These are phyloP conservation scores for Cicer bijugum DNA, from an alignment of 306 rosid genomes.

Conservation along the genomic window DNA sequence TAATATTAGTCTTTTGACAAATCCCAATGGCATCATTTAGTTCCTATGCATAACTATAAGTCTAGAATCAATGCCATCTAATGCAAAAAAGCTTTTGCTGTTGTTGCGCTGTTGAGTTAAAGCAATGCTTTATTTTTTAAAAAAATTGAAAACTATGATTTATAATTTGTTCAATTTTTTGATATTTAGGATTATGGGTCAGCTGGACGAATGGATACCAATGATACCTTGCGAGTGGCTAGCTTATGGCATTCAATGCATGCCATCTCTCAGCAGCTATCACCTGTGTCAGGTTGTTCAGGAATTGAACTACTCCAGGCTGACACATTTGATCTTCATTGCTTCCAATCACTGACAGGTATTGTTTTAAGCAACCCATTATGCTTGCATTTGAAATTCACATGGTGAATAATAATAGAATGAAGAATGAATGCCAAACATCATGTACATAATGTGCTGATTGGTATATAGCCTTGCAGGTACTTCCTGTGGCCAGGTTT, in stretches of 20 bases:
- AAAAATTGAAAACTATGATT: neutral
- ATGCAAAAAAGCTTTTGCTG: neutral
- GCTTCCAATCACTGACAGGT: constrained; percentile 98
- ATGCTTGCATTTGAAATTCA: neutral
- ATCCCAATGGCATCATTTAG: neutral
- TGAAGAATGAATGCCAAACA: neutral
- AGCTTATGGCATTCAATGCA: constrained; percentile 99
- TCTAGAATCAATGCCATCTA: neutral
- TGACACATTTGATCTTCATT: constrained; percentile 91
- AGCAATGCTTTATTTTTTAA: neutral
- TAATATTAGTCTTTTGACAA: neutral
- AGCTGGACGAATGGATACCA: constrained; percentile 88
- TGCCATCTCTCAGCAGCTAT: constrained; percentile 91
- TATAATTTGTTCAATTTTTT: neutral
- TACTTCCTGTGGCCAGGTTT: neutral
- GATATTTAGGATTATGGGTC: constrained; percentile 71
- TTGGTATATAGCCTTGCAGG: neutral
- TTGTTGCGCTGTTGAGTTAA: neutral
- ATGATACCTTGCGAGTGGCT: constrained; percentile 91
- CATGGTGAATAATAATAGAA: neutral
- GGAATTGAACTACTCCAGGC: constrained; percentile 96
- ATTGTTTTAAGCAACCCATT: neutral
- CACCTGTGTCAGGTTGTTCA: constrained; percentile 74
- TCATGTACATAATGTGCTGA: neutral
- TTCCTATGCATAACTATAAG: neutral